Evolutionary conservation across 2,329 filamentous ascomycete genomes (phyloP).

Genomic region (Tolypocladium tropicale): DNA sequence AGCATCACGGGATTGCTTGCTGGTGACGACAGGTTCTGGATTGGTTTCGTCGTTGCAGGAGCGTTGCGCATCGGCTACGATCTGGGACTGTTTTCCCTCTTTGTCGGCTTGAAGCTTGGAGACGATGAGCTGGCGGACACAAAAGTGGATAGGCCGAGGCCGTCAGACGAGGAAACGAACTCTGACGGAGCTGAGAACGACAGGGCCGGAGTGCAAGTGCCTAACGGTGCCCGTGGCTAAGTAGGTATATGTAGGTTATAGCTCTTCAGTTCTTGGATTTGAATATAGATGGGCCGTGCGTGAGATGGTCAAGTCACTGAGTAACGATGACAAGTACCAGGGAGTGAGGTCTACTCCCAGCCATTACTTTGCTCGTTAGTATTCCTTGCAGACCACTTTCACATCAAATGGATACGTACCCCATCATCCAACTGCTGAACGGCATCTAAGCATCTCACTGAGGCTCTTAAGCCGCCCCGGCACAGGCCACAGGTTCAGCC

Average conservation of each 20-base stretch:
- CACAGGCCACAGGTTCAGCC: too few species aligned
- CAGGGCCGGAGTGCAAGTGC: not conserved
- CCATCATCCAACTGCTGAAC: too few species aligned
- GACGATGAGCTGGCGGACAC: slow-evolving; percentile 22
- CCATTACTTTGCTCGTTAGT: too few species aligned
- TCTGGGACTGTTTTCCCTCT: slow-evolving; percentile 46
- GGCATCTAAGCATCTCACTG: too few species aligned
- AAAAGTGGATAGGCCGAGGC: not conserved
- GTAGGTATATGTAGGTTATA: not conserved
- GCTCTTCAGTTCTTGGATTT: not conserved
- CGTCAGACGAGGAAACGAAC: not conserved
- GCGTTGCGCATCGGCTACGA: slow-evolving; percentile 44
- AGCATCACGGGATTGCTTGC: slow-evolving; percentile 46
- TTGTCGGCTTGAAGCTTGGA: slow-evolving; percentile 46
- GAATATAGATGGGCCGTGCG: too few species aligned
- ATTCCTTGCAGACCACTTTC: too few species aligned
- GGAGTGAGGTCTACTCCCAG: too few species aligned
- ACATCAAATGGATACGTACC: too few species aligned
- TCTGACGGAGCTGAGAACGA: too few species aligned
- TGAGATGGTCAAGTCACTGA: too few species aligned
- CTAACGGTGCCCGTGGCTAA: not conserved
- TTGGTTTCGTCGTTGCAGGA: slow-evolving; percentile 50
- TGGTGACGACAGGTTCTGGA: slow-evolving; percentile 43
- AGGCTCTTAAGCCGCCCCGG: too few species aligned
- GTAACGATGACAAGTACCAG: too few species aligned